Base-by-base conservation (phyloP, 2,329 filamentous ascomycete species). In the Botrytis squamosa region DNA sequence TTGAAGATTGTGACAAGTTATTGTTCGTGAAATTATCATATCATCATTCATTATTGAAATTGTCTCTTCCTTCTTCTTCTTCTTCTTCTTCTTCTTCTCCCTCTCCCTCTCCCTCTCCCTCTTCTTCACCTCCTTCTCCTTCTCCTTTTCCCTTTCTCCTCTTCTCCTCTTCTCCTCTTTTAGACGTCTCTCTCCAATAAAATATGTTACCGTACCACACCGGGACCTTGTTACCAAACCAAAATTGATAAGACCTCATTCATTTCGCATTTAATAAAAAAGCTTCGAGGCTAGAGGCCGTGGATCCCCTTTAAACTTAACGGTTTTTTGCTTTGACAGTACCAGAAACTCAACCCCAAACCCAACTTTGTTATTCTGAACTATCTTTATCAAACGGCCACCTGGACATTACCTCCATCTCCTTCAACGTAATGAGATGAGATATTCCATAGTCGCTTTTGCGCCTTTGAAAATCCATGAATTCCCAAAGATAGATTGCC, bases 401-500 rank as follows among this genome's bases (percentile, higher is more conserved):
- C 46, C 65, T 68, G 38, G 25, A 68, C 65, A 55, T 33, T n/a
- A 4, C 46, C 46, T 33, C 66, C 20, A 42, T 67, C 46, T 71
- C 70, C 44, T 40, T 72, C 70, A n/a, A 57, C 66, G 60, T 57
- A 68, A 68, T 68, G 36, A 60, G 57, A 62, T 60, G 42, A 68
- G 55, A 44, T 42, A 42, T 33, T 7, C 36, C 14, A 72, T 25
- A 33, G 70, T 68, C 70, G 70, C 70, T 59, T 72, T 68, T 72
- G 70, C 70, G 70, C 63, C 44, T 38, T 60, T 67, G n/a, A 68
- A 72, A 49, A 44, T 29, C 36, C 9, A 72, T 72, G 70, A 72
- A 60, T 67, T 68, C 65, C 42, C 49, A 38, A 60, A 29, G 40
- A 59, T 68, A 72, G 40, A 68, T 71, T 57, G 36, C 40, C 40